Evolutionary conservation across 768 basidiomycete genomes (phyloP).

Genomic region (Solioccasus polychromus): DNA sequence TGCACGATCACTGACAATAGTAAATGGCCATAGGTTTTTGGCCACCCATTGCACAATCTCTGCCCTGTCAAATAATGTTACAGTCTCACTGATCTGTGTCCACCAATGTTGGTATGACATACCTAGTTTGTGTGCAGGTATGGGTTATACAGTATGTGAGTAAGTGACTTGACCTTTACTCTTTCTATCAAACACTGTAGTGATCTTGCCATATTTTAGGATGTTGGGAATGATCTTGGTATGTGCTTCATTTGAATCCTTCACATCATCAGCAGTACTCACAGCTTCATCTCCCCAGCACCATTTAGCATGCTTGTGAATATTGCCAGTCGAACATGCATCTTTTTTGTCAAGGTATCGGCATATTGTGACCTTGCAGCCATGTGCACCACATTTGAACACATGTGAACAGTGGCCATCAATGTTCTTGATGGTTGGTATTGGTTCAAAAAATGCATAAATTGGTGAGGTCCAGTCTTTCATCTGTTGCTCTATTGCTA

Average conservation of each 20-base stretch:
- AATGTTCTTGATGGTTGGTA: constrained; percentile 16
- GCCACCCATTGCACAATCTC: constrained; percentile 37
- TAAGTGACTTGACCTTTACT: constrained; percentile 32
- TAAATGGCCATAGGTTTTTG: constrained; percentile 32
- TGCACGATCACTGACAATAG: constrained; percentile 33
- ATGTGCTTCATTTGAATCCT: constrained; percentile 1
- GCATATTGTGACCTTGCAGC: constrained; percentile 18
- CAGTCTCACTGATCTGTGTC: no score
- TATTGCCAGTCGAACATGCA: constrained; percentile 29
- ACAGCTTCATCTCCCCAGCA: constrained; percentile 33
- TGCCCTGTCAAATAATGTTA: constrained; percentile 7
- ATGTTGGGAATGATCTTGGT: neutral
- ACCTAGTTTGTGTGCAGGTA: constrained; percentile 1
- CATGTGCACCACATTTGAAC: constrained; percentile 26
- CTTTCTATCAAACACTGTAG: constrained; percentile 23
- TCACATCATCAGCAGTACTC: constrained; percentile 5
- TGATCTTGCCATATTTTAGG: constrained; percentile 16
- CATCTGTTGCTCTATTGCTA: no score
- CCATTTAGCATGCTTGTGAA: constrained; percentile 25
- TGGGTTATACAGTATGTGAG: constrained; percentile 28
- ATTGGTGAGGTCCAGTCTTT: constrained; percentile 33
- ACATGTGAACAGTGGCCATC: constrained; percentile 22
- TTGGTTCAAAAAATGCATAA: constrained; percentile 35
- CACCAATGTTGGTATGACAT: no score
- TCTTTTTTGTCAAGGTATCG: constrained; percentile 28